Conservation (phyloP, 805 yeast genomes). For the Pachysolen tannophilus region DNA sequence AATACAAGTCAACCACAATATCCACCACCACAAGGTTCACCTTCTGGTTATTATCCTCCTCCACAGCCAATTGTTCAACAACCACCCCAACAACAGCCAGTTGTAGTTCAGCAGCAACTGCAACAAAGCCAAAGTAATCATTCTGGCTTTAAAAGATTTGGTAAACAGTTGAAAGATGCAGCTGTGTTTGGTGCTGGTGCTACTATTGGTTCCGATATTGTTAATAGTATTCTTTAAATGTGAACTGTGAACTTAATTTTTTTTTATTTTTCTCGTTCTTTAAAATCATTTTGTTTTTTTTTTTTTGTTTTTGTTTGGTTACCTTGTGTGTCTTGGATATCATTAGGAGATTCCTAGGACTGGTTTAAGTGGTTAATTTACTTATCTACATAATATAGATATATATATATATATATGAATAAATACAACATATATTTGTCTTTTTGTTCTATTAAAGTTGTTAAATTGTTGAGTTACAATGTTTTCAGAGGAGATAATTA, state of each 20-base stretch:
- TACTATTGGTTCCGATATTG: constrained; percentile 77
- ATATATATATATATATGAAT: too few relatives aligned
- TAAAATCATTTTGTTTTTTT: neutral
- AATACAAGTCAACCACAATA: constrained; percentile 8
- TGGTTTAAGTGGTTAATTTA: too few relatives aligned
- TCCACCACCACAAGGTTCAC: constrained; percentile 27
- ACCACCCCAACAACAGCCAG: constrained; percentile 18
- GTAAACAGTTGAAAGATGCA: constrained; percentile 83
- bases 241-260: neutral
- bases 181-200: constrained; percentile 97
- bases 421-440: too few relatives aligned
- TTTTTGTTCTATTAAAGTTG: too few relatives aligned
- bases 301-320: neutral
- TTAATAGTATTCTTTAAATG: constrained; percentile 56
- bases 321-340: too few relatives aligned
- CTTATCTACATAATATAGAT: too few relatives aligned
- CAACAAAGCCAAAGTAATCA: constrained; percentile 21
- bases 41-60: constrained; percentile 34
- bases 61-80: constrained; percentile 11
- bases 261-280: neutral
- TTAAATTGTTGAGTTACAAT: too few relatives aligned
- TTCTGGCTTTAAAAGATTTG: constrained; percentile 51
- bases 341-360: too few relatives aligned
- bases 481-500: too few relatives aligned
- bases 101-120: constrained; percentile 24